Conservation (phyloP, 2,329 filamentous ascomycete genomes). For the Pochonia chlamydosporia region DNA sequence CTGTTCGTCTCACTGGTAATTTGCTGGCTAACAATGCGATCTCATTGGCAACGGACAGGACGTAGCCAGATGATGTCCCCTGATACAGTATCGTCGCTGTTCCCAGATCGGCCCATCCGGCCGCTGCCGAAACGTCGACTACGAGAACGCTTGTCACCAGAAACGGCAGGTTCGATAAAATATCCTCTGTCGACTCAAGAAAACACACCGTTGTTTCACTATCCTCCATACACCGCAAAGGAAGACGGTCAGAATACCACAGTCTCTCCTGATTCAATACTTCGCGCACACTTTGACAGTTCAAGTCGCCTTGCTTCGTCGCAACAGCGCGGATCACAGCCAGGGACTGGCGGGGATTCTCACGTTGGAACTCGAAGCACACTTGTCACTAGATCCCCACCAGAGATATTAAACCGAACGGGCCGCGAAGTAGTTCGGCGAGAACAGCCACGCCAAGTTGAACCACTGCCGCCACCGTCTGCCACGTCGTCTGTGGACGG, state of each 20-base stretch:
- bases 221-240: slow-evolving; percentile 48
- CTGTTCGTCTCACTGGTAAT: slow-evolving; percentile 13
- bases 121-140: slow-evolving; percentile 85
- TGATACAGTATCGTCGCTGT: slow-evolving; percentile 74
- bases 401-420: slow-evolving; percentile 38
- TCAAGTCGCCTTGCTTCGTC: slow-evolving; percentile 1
- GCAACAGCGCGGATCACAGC: slow-evolving; percentile 17
- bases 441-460: slow-evolving; percentile 38
- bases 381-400: slow-evolving; percentile 39
- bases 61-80: slow-evolving; percentile 53
- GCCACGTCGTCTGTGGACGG: slow-evolving; percentile 71
- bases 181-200: slow-evolving; percentile 73
- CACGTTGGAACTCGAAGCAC: slow-evolving; percentile 24
- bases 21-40: slow-evolving; percentile 22
- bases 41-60: slow-evolving; percentile 27
- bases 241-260: slow-evolving; percentile 30
- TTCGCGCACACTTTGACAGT: neutral
- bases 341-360: slow-evolving; percentile 55
- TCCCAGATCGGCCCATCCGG: slow-evolving; percentile 86
- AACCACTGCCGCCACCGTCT: slow-evolving; percentile 56
- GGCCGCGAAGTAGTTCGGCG: slow-evolving; percentile 37
- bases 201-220: slow-evolving; percentile 66
- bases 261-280: neutral
- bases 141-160: slow-evolving; percentile 79
- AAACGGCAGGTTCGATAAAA: slow-evolving; percentile 74